Percentiles rank a stretch among this genome's conserved stretches.
These are phyloP conservation scores for Boletus sp. DNA, from an alignment of 1,284 basidiomycete genomes.

Conservation along the genomic window DNA sequence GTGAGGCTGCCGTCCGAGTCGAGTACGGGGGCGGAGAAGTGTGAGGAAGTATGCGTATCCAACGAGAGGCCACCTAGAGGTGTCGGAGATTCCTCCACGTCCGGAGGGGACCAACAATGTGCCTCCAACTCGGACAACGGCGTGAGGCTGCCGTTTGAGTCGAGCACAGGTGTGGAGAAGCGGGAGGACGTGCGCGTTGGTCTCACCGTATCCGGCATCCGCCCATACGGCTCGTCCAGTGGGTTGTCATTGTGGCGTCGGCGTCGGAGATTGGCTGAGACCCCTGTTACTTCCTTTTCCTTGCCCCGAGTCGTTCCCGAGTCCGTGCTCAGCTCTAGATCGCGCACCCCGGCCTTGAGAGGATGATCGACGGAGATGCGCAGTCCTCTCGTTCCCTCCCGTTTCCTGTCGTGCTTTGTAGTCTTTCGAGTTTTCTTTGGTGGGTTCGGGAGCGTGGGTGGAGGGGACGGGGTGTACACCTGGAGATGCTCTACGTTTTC, in stretches of 20 bases:
- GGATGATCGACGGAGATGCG: constrained; percentile 29
- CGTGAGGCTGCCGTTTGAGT: constrained; percentile 17
- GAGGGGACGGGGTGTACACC: background rate
- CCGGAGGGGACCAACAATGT: constrained; percentile 30
- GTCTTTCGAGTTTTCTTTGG: background rate
- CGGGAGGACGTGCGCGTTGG: constrained; percentile 7
- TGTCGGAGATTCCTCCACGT: constrained; percentile 31
- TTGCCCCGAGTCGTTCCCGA: background rate
- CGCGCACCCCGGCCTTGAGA: constrained; percentile 16
- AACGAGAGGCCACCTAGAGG: no score
- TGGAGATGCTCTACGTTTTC: constrained; percentile 6
- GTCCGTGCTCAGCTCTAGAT: constrained; percentile 21
- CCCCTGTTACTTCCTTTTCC: background rate
- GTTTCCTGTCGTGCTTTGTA: background rate
- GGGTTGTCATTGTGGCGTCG: constrained; percentile 21
- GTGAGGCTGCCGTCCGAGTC: constrained; percentile 16
- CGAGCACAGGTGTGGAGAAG: constrained; percentile 6
- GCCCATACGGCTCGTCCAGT: constrained; percentile 22
- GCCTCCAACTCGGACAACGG: constrained; percentile 10
- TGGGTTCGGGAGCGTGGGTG: background rate
- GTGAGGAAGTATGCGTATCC: no score
- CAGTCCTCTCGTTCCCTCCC: constrained; percentile 3
- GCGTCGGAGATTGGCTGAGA: no score
- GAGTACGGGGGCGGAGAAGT: no score
- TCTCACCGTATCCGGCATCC: constrained; percentile 16